These are phyloP conservation scores for Hyphodiscus hymeniophilus DNA, from an alignment of 495 filamentous ascomycete species.

Conservation along the genomic window DNA sequence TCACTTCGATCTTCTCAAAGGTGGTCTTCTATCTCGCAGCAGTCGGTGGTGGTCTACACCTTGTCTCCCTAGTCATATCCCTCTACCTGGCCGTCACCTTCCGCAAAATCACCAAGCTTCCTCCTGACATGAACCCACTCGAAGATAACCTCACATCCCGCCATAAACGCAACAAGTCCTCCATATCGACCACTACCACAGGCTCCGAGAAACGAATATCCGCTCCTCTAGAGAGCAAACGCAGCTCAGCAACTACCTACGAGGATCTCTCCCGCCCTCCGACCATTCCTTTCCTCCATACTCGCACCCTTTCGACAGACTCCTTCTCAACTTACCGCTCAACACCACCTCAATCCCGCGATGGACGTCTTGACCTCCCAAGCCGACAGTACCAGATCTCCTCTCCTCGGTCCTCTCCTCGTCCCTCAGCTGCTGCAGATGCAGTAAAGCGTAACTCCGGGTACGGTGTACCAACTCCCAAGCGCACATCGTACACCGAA, in stretches of 20 bases:
- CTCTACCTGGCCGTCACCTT: conserved; percentile 67
- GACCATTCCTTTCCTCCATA: conserved; percentile 69
- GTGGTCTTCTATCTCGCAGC: conserved; percentile 56
- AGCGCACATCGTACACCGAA: conserved; percentile 26
- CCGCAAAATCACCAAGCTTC: conserved; percentile 68
- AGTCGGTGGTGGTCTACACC: conserved; percentile 55
- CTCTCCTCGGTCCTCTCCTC: conserved; percentile 34
- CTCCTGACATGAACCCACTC: conserved; percentile 87
- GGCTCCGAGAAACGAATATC: conserved; percentile 38
- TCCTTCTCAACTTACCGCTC: conserved; percentile 38
- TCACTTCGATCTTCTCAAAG: conserved; percentile 47
- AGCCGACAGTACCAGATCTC: conserved; percentile 40
- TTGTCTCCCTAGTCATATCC: conserved; percentile 59
- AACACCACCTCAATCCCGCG: conserved; percentile 30
- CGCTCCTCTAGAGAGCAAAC: conserved; percentile 38
- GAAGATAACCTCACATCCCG: conserved; percentile 80
- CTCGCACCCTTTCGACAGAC: conserved; percentile 49
- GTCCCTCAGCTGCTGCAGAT: too few relatives aligned
- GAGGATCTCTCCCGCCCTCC: conserved; percentile 52
- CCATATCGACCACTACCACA: conserved; percentile 44
- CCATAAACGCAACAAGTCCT: conserved; percentile 65
- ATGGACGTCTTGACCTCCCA: conserved; percentile 42
- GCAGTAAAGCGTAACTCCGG: conserved; percentile 36
- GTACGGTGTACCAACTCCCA: conserved; percentile 20
- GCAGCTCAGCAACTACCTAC: conserved; percentile 37